These are phyloP conservation scores for Schizonepeta tenuifolia DNA, from an alignment of 257 asterid species.

Conservation along the genomic window DNA sequence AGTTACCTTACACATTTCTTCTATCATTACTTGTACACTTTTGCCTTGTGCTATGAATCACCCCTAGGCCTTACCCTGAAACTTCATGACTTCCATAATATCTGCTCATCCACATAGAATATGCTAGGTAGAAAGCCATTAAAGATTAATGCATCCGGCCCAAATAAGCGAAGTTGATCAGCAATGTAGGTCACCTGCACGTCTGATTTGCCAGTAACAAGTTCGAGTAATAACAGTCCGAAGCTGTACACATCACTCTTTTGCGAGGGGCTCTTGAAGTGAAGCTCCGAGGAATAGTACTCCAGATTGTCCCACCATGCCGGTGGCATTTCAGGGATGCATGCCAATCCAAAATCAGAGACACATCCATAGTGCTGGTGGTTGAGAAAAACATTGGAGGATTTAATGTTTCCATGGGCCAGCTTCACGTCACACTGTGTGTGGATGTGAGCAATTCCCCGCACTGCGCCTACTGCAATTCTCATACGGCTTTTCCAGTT, in stretches of 20 bases:
- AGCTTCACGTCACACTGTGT: slow-evolving; percentile 36
- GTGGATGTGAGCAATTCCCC: slow-evolving; percentile 46
- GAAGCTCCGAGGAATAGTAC: background rate
- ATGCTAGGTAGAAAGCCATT: no score
- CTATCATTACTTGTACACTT: no score
- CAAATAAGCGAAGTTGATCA: background rate
- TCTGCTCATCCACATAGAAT: background rate
- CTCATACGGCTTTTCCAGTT: background rate
- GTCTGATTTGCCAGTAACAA: slow-evolving; percentile 36
- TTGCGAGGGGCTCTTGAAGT: background rate
- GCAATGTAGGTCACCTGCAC: background rate
- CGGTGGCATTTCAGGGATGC: no score
- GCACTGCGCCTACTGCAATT: slow-evolving; percentile 44
- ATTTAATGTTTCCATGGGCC: slow-evolving; percentile 44
- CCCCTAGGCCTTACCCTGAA: no score
- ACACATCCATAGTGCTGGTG: slow-evolving; percentile 22
- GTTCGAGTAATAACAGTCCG: slow-evolving; percentile 41
- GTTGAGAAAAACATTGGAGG: slow-evolving; percentile 48
- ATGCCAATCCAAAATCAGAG: background rate
- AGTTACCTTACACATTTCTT: no score
- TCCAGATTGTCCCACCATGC: background rate
- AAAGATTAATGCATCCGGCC: background rate
- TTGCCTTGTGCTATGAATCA: no score
- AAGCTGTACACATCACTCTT: slow-evolving; percentile 35
- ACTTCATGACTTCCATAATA: background rate